Percentiles rank a stretch among this genome's conserved stretches.
These are phyloP conservation scores for Camellia japonica DNA, from an alignment of 148 eudicot species.

Conservation along the genomic window DNA sequence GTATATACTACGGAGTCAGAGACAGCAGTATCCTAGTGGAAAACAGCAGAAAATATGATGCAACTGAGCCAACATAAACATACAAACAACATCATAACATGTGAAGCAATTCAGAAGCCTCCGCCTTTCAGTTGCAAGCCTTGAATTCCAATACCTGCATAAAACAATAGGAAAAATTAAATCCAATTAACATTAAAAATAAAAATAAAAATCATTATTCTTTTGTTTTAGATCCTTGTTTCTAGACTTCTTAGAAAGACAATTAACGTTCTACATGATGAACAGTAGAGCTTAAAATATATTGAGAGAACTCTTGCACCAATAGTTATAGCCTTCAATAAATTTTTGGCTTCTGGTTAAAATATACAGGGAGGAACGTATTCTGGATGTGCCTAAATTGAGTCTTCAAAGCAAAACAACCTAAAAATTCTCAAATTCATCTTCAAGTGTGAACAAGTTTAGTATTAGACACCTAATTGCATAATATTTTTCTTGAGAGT, in stretches of 20 bases:
- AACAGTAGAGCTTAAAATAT: neutral
- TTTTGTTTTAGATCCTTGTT: neutral
- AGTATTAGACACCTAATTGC: neutral
- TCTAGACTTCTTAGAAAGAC: neutral
- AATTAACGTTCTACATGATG: neutral
- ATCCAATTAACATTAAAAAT: neutral
- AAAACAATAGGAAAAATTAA: constrained; percentile 1
- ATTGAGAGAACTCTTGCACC: neutral
- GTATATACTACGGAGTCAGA: neutral
- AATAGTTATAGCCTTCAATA: neutral
- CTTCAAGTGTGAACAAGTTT: neutral
- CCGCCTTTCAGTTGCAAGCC: constrained; percentile 87
- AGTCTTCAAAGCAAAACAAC: neutral
- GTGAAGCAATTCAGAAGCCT: constrained; percentile 75
- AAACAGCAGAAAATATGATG: constrained; percentile 4
- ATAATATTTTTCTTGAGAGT: neutral
- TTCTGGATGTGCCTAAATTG: neutral
- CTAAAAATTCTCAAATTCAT: neutral
- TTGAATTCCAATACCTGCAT: constrained; percentile 91
- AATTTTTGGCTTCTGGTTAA: no score
- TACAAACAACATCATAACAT: constrained; percentile 74
- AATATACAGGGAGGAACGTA: neutral
- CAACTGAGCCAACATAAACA: constrained; percentile 29
- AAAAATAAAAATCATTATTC: neutral
- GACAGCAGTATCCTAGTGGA: neutral